Evolutionary conservation across 768 basidiomycete genomes (phyloP).

Genomic region (Termitomyces sp.): DNA sequence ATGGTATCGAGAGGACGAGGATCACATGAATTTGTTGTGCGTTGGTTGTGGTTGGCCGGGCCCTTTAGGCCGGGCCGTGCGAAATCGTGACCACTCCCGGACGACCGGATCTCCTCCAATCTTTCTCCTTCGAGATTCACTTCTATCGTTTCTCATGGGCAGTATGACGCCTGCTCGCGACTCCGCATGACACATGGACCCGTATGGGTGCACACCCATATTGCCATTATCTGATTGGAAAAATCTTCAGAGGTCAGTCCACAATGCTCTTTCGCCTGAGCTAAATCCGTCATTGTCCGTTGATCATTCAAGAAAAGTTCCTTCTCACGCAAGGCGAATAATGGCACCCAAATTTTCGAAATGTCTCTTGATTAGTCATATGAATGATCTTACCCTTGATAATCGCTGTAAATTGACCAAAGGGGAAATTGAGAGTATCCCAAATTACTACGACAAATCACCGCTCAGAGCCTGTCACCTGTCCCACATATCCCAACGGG

Average conservation of each 20-base stretch:
- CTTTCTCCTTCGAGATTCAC: constrained; percentile 12
- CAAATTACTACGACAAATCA: not conserved
- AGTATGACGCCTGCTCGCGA: not conserved
- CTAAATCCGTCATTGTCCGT: not conserved
- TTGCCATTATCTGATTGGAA: constrained; percentile 7
- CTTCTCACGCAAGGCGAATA: not conserved
- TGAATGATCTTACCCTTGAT: constrained; percentile 3
- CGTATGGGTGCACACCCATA: not conserved
- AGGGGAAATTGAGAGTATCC: not conserved
- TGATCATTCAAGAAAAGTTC: not conserved
- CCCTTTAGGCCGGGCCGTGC: too few species aligned
- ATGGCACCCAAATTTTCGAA: not conserved
- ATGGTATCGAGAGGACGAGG: too few species aligned
- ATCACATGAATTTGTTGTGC: too few species aligned
- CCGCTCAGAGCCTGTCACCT: not conserved
- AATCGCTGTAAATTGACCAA: too few species aligned
- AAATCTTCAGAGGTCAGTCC: not conserved
- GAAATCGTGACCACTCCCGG: not conserved
- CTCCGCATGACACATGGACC: constrained; percentile 9
- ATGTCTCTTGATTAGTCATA: not conserved
- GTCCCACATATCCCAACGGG: not conserved
- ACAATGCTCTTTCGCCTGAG: not conserved
- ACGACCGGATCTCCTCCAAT: not conserved
- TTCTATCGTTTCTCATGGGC: constrained; percentile 2
- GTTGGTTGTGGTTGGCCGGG: too few species aligned